Conservation (phyloP, 306 rosid genomes). For the Psophocarpus tetragonolobus region DNA sequence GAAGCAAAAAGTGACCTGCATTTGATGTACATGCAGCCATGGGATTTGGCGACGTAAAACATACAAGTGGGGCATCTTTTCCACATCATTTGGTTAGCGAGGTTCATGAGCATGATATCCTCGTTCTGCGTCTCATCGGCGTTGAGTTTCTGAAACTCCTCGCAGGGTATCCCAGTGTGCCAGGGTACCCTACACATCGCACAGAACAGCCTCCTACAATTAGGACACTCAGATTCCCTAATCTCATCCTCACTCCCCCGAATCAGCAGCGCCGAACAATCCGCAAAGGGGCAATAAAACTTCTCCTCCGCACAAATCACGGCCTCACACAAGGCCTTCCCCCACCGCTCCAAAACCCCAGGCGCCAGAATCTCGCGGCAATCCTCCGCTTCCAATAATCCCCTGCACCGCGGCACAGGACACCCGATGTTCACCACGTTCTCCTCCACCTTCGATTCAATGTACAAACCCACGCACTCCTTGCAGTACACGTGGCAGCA, state of each 20-base stretch:
- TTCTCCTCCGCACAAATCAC: constrained; percentile 22
- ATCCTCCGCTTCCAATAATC: constrained; percentile 31
- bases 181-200: constrained; percentile 49
- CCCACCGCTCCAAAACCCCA: constrained; percentile 48
- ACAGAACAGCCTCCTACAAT: constrained; percentile 50
- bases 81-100: constrained; percentile 40
- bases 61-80: constrained; percentile 44
- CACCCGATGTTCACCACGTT: constrained; percentile 36
- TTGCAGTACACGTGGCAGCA: constrained; percentile 41
- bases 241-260: constrained; percentile 2
- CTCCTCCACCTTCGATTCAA: constrained; percentile 33
- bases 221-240: constrained; percentile 37
- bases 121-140: constrained; percentile 39
- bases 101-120: constrained; percentile 45
- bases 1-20: constrained; percentile 42
- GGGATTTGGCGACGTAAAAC: constrained; percentile 40
- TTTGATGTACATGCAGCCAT: constrained; percentile 44
- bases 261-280: constrained; percentile 46
- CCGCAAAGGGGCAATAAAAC: constrained; percentile 47
- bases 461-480: constrained; percentile 28
- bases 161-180: constrained; percentile 40
- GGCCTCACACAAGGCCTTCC: constrained; percentile 42
- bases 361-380: constrained; percentile 34
- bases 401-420: constrained; percentile 40
- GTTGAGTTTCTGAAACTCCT: constrained; percentile 43